Base-by-base conservation (phyloP, 1,284 basidiomycete species). In the Moniliophthora roreri region DNA sequence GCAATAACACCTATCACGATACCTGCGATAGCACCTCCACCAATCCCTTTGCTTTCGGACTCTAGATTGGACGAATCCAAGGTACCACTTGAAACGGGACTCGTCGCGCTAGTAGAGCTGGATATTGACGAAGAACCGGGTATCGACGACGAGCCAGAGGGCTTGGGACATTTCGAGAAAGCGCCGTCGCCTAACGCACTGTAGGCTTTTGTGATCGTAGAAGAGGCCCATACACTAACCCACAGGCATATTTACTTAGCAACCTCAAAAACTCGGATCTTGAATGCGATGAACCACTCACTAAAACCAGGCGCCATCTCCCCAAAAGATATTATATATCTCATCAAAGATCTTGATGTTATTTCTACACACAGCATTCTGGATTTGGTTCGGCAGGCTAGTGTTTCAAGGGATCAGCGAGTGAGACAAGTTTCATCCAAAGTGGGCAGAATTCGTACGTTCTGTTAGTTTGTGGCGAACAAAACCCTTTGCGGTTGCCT, bases 121-220 rank as follows among this genome's bases (percentile, higher is more conserved):
- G 45, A 42, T 34, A 26, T 6, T 42, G 52, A n/a, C n/a, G n/a
- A n/a, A n/a, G n/a, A n/a, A n/a, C n/a, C n/a, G 48, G 49, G 28
- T 1, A 53, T 42, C 8, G 42, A 36, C 10, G 53, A 52, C 8
- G 48, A 40, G 18, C 56, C 21, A 2, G 49, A 52, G 4, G 10
- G 16, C 20, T 42, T 24, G 9, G 49, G 26, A 24, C 64, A 66
- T 49, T 63, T 58, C 39, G 63, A 67, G 53, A 65, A 67, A 1
- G 62, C 60, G 38, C 66, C 65, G 48, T 67, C 65, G 24, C 59
- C 59, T 4, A 51, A 51, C 18, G 56, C 50, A 15, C 52, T 57
- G 42, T 63, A 58, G 42, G 63, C 57, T 49, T 56, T 56, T 9
- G 32, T 52, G 10, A 60, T 55, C 44, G 56, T 58, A 35, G 64